Conservation (phyloP, 2,329 filamentous ascomycete genomes). For the Fusarium sublunatum region DNA sequence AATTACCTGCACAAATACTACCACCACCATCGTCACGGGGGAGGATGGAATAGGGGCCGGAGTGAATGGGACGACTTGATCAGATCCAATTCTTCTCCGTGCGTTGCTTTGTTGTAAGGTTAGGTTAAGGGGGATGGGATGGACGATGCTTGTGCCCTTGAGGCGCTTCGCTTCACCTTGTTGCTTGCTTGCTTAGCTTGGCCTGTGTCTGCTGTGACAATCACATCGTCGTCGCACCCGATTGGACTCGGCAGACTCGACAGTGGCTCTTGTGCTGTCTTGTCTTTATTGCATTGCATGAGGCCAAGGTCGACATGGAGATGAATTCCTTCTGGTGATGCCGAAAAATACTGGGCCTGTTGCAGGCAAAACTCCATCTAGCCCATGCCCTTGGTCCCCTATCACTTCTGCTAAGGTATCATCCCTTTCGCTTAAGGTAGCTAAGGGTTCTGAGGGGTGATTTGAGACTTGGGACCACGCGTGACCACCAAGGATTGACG, state of each 20-base stretch:
- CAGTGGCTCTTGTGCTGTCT: slow-evolving; percentile 10
- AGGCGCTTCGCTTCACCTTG: slow-evolving; percentile 8
- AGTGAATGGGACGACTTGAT: slow-evolving; percentile 17
- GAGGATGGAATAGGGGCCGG: slow-evolving; percentile 20
- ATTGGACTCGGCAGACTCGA: slow-evolving; percentile 13
- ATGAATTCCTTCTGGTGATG: slow-evolving; percentile 24
- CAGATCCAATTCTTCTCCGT: slow-evolving; percentile 26
- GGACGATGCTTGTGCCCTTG: slow-evolving; percentile 18
- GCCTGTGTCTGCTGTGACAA: neutral
- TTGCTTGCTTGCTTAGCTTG: neutral
- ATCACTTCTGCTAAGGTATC: neutral
- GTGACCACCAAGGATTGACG: slow-evolving; percentile 26
- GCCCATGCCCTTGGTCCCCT: slow-evolving; percentile 17
- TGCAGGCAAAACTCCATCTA: slow-evolving; percentile 18
- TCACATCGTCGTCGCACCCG: slow-evolving; percentile 9
- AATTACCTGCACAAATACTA: slow-evolving; percentile 15
- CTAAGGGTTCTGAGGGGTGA: slow-evolving; percentile 6
- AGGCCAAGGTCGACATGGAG: slow-evolving; percentile 11
- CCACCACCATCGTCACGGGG: neutral
- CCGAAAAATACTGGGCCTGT: slow-evolving; percentile 5
- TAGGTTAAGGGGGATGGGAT: slow-evolving; percentile 1
- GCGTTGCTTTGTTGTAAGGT: slow-evolving; percentile 27
- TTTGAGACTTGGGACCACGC: slow-evolving; percentile 31
- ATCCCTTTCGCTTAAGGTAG: slow-evolving; percentile 11
- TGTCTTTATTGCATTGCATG: slow-evolving; percentile 20